A percentile compares a stretch with the other conserved stretches of the same genome.
Evolutionary conservation across 306 rosid species (phyloP).

Genomic region (Fragaria nilgerrensis): DNA sequence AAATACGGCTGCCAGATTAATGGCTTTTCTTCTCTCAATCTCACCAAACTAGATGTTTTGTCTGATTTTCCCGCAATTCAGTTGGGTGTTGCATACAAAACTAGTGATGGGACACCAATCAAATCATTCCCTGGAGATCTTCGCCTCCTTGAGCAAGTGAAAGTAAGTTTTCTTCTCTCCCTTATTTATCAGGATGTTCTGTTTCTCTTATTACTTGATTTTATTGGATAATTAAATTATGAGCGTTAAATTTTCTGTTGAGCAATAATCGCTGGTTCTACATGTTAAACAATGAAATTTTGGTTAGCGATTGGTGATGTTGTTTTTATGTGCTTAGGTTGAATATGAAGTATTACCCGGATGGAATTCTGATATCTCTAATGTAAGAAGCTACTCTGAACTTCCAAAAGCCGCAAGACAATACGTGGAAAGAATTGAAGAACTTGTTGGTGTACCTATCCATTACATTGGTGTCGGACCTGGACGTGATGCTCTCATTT

Average conservation of each 20-base stretch:
- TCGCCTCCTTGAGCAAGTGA: constrained; percentile 75
- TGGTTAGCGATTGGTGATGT: constrained; percentile 7
- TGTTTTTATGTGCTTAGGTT: constrained; percentile 50
- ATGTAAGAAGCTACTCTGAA: constrained; percentile 74
- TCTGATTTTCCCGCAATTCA: too few relatives aligned
- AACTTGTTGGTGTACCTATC: constrained; percentile 79
- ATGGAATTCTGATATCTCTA: constrained; percentile 82
- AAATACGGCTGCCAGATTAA: too few relatives aligned
- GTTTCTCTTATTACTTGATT: neutral
- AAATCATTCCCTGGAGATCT: constrained; percentile 84
- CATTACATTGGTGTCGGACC: constrained; percentile 95
- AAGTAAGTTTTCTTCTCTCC: constrained; percentile 38
- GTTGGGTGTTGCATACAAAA: too few relatives aligned
- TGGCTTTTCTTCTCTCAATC: too few relatives aligned
- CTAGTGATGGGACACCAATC: too few relatives aligned
- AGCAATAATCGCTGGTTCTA: neutral
- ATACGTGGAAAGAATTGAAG: constrained; percentile 87
- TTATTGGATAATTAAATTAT: neutral
- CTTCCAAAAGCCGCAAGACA: constrained; percentile 77
- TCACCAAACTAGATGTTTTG: too few relatives aligned
- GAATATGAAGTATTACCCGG: constrained; percentile 86
- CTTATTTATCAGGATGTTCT: neutral
- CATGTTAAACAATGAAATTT: neutral
- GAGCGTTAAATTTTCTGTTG: neutral
- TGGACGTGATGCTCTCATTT: constrained; percentile 92